Base-by-base conservation (phyloP, 2,329 filamentous ascomycete genomes). In the Metarhizium sp. region DNA sequence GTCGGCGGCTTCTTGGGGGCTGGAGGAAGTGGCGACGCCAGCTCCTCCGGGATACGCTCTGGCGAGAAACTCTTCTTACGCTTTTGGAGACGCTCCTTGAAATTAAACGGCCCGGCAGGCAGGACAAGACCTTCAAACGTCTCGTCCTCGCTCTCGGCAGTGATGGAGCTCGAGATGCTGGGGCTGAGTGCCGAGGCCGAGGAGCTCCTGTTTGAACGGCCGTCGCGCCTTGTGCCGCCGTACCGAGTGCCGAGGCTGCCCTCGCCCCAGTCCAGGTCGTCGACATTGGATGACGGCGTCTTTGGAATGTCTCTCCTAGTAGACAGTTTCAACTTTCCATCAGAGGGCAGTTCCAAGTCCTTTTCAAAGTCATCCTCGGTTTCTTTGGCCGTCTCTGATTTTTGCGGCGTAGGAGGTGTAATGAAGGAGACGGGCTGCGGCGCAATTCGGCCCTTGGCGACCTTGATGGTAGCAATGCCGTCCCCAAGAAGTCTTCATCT, bases 221-320 rank as follows among this genome's bases (percentile, higher is more conserved):
- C 81, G 64, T 92, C 90, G 63, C 90, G 84, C 60, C 85, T 81
- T 14, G 90, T 96, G 48, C 92, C 92, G 43, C 88, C 92, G 71
- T 92, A 92, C 56, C 92, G 83, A 48, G 92, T 95, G 43, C 92
- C 91, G 57, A 96, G 78, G 68, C 92, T 96, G 55, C 91, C 92
- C 71, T 97, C 94, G 53, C 88, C 90, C 88, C 92, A 95, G 66
- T 96, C 92, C 62, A 95, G 84, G 59, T 96, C 92, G 53, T 95
- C 90, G 52, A 75, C 73, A 59, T 78, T 80, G 34, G 75, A 70
- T 14, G 78, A 77, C 4, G 85, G 82, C 3, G 84, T 85, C 64
- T 81, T 83, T 20, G 85, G 81, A 40, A 82, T 80, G 40, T 87
- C 81, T 64, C 74, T 77, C 57, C 74, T 76, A 45, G 78, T 81